Evolutionary conservation across 768 basidiomycete species (phyloP), one percentile per base, ranked within the genome.

Genomic region (Cystobasidium ongulense): DNA sequence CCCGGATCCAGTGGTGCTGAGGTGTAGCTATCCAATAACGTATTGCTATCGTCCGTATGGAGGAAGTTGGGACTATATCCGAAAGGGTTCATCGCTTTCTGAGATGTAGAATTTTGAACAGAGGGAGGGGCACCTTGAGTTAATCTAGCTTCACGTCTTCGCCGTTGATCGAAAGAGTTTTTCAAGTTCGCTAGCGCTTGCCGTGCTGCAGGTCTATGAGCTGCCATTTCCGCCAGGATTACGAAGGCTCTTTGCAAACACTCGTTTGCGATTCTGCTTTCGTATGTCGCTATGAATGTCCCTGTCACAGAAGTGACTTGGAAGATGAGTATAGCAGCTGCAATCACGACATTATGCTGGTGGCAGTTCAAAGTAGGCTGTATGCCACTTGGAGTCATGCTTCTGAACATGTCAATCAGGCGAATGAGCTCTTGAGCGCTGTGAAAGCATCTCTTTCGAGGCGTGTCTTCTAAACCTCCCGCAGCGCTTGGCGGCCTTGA

Each of bases 331-430:
- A 67, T 67, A 41, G 65, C 65, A 18, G 65, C 65, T 54, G 65
- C 65, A 15, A 50, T 67, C 1, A 67, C 65, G 25, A 67, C 39
- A 53, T 67, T 67, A 39, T 67, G 65, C 50, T 67, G 65, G 29
- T 67, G 65, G 43, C 65, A 67, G 23, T 67, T 67, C 43, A 67
- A 23, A 17, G 50, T 67, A 10, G 65, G 39, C 18, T 36, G 65
- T 21, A 53, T 7, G 18, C 65, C 65, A 33, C 46, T 41, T 18
- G 65, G 50, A 50, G 65, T 67, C 50, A 50, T 50, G 21, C 31
- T 31, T 41, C 29, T 50, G 43, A 67, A 46, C 39, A 50, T 41
- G 15, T 41, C 65, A 5, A 67, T 67, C 27, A 67, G 43, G 39
- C 65, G 65, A 11, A 67, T 41, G 17, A 67, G 38, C 29, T 67